phyloP scores from a whole-genome alignment of 2,329 filamentous ascomycete species.

The Emmonsiellopsis sp. region DNA sequence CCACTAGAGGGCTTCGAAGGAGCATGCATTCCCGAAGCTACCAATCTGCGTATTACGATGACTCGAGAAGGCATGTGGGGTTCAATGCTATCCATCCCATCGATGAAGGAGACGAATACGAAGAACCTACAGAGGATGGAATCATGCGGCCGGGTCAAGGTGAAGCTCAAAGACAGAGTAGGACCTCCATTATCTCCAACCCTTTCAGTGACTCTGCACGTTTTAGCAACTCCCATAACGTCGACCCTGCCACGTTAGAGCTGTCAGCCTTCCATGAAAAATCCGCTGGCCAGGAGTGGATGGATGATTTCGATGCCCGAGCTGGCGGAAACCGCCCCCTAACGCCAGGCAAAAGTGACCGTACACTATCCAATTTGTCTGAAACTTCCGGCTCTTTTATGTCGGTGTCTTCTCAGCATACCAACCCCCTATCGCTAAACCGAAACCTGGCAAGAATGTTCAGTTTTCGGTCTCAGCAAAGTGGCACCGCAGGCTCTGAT shows the following conservation, averaged over 20 bases:
- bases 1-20: slow-evolving; percentile 29
- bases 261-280: slow-evolving; percentile 3
- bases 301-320: slow-evolving; percentile 9
- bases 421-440: slow-evolving; percentile 6
- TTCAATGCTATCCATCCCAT: slow-evolving; percentile 53
- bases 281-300: not conserved
- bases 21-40: slow-evolving; percentile 29
- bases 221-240: slow-evolving; percentile 14
- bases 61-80: slow-evolving; percentile 39
- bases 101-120: slow-evolving; percentile 53
- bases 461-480: not conserved
- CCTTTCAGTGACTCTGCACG: slow-evolving; percentile 19
- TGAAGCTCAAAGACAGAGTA: slow-evolving; percentile 9
- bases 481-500: not conserved
- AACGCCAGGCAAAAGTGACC: slow-evolving; percentile 44
- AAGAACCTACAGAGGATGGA: slow-evolving; percentile 22
- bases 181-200: slow-evolving; percentile 14
- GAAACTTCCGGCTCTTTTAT: slow-evolving; percentile 32
- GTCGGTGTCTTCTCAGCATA: slow-evolving; percentile 9
- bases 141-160: slow-evolving; percentile 5
- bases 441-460: slow-evolving; percentile 4
- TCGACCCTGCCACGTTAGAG: not conserved
- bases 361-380: slow-evolving; percentile 48
- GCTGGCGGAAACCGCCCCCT: slow-evolving; percentile 21
- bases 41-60: slow-evolving; percentile 38